Percentiles rank a stretch among this genome's conserved stretches.
Conservation (phyloP, 345 rosid genomes). For the Eutrema heterophyllum region DNA sequence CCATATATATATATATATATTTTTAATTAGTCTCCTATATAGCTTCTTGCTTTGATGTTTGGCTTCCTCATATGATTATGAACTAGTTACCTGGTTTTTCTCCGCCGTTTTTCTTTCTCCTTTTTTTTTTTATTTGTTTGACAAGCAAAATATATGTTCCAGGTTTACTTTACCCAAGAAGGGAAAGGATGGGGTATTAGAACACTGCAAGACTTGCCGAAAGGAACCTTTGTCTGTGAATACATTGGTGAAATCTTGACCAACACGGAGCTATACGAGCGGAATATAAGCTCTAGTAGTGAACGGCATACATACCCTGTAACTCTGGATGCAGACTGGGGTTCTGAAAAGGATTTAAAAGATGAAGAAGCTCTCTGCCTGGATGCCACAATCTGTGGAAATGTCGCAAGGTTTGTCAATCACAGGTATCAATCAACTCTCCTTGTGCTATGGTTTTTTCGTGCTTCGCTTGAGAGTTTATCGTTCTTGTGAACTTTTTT, state of each 20-base stretch:
- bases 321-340: constrained; percentile 84
- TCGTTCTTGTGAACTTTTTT: neutral
- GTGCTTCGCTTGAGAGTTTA: neutral
- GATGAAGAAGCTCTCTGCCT: constrained; percentile 89
- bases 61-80: neutral
- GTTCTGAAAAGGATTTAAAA: constrained; percentile 43
- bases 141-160: constrained; percentile 14
- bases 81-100: neutral
- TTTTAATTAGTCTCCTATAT: neutral
- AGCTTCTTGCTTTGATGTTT: neutral
- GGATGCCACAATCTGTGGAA: constrained; percentile 71
- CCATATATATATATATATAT: no score
- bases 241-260: constrained; percentile 85
- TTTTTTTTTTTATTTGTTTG: neutral
- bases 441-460: neutral
- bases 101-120: neutral
- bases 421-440: constrained; percentile 54
- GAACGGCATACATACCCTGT: constrained; percentile 57
- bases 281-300: constrained; percentile 39
- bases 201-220: constrained; percentile 72
- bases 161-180: constrained; percentile 75
- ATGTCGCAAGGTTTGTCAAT: constrained; percentile 88
- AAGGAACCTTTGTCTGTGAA: constrained; percentile 88
- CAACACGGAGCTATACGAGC: constrained; percentile 52
- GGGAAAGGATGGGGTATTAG: constrained; percentile 91